phyloP scores from a whole-genome alignment of 495 filamentous ascomycete genomes.

The Penicillium dipodomyicola region DNA sequence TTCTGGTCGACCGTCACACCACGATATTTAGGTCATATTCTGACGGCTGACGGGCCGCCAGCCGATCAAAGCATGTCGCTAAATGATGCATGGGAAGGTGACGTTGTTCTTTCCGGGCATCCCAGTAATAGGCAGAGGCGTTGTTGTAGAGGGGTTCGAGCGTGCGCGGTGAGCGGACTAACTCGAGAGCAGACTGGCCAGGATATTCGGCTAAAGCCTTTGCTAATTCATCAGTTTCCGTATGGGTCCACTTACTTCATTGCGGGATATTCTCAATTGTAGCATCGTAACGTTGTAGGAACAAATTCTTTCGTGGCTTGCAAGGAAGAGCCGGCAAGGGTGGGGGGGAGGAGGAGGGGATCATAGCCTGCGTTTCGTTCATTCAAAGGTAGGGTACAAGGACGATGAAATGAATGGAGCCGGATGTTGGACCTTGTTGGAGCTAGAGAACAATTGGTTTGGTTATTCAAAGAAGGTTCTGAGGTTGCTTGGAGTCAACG shows the following conservation, averaged over 20 bases:
- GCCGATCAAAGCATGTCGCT: slow-evolving; percentile 54
- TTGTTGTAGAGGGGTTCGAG: slow-evolving; percentile 65
- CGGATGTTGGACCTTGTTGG: neutral
- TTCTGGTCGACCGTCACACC: slow-evolving; percentile 66
- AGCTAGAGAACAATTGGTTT: neutral
- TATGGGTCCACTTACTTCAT: neutral
- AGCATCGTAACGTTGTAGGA: neutral
- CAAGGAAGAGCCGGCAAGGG: neutral
- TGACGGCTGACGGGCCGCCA: slow-evolving; percentile 60
- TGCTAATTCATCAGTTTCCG: neutral
- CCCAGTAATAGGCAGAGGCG: slow-evolving; percentile 63
- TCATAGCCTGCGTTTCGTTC: neutral
- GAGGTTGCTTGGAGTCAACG: neutral
- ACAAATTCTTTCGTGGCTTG: neutral
- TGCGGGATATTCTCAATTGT: neutral
- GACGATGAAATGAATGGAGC: neutral
- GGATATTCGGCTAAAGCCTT: neutral
- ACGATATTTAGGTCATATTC: slow-evolving; percentile 69
- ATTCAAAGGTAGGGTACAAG: neutral
- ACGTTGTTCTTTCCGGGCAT: slow-evolving; percentile 53
- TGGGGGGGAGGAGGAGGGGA: neutral
- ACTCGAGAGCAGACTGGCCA: neutral
- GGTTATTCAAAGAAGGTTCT: neutral
- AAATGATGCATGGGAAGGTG: slow-evolving; percentile 43
- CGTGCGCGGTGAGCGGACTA: slow-evolving; percentile 59